A percentile compares a stretch with the other conserved stretches of the same genome.
These are phyloP conservation scores for Pilobolus umbonatus DNA, from an alignment of 192 early-diverging fungal genomes.

Conservation along the genomic window DNA sequence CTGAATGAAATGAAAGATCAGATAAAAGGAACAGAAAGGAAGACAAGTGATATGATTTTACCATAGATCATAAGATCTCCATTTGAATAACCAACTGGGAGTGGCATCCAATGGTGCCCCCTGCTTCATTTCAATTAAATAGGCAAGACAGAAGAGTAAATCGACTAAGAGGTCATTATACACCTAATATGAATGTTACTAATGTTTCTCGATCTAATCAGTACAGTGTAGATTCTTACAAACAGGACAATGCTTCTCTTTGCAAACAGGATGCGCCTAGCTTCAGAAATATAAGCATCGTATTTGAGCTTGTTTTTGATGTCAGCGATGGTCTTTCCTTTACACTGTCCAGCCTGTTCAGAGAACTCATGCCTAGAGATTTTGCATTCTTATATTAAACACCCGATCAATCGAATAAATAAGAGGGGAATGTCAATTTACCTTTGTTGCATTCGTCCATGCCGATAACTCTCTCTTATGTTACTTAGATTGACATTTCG, in stretches of 20 bases:
- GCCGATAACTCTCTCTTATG: constrained; percentile 24
- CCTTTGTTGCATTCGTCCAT: constrained; percentile 20
- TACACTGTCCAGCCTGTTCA: not conserved
- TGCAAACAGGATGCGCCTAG: constrained; percentile 8
- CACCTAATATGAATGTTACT: constrained; percentile 28
- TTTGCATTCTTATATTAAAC: no score
- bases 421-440: not conserved
- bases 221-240: constrained; percentile 15
- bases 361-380: not conserved
- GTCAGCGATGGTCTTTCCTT: no score
- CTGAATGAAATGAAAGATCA: constrained; percentile 5
- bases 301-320: constrained; percentile 2
- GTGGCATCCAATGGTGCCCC: constrained; percentile 25
- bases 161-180: constrained; percentile 54
- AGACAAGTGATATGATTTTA: not conserved
- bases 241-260: constrained; percentile 24
- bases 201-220: not conserved
- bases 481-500: constrained; percentile 29
- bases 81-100: constrained; percentile 51
- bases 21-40: not conserved
- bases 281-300: not conserved
- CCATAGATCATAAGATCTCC: constrained; percentile 43
- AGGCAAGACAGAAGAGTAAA: constrained; percentile 49
- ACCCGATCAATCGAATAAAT: not conserved
- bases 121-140: constrained; percentile 56